These are phyloP conservation scores for Stevia rebaudiana DNA, from an alignment of 140 eudicot genomes.

Conservation along the genomic window DNA sequence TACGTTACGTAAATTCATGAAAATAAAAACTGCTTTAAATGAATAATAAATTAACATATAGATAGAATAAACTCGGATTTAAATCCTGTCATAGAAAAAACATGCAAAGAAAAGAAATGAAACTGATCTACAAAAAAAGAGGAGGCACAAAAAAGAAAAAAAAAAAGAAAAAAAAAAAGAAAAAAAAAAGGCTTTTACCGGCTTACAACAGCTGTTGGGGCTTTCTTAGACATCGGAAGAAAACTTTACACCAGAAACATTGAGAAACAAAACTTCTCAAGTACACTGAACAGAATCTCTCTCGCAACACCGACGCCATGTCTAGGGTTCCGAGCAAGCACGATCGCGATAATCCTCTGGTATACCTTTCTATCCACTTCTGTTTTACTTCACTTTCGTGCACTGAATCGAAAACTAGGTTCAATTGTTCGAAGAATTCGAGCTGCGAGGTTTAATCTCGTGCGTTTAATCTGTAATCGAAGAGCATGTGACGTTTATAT, in stretches of 20 bases:
- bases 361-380: not conserved
- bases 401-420: not conserved
- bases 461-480: not conserved
- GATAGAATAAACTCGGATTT: too few relatives aligned
- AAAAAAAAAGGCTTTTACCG: too few relatives aligned
- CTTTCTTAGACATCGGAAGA: conserved; percentile 11
- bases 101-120: too few relatives aligned
- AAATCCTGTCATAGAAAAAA: too few relatives aligned
- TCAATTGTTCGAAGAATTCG: not conserved
- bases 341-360: conserved; percentile 40
- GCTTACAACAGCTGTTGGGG: not conserved
- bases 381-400: not conserved
- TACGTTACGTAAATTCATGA: too few relatives aligned
- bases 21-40: too few relatives aligned
- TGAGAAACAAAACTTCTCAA: not conserved
- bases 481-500: not conserved
- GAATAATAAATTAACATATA: too few relatives aligned
- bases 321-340: conserved; percentile 52
- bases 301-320: conserved; percentile 20
- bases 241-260: conserved; percentile 23
- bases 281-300: conserved; percentile 4
- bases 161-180: too few relatives aligned
- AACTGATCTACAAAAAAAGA: too few relatives aligned
- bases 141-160: too few relatives aligned
- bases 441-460: not conserved